Percentiles rank a stretch among this genome's conserved stretches.
phyloP scores from a whole-genome alignment of 2,329 filamentous ascomycete genomes.

The Alternaria arborescens region DNA sequence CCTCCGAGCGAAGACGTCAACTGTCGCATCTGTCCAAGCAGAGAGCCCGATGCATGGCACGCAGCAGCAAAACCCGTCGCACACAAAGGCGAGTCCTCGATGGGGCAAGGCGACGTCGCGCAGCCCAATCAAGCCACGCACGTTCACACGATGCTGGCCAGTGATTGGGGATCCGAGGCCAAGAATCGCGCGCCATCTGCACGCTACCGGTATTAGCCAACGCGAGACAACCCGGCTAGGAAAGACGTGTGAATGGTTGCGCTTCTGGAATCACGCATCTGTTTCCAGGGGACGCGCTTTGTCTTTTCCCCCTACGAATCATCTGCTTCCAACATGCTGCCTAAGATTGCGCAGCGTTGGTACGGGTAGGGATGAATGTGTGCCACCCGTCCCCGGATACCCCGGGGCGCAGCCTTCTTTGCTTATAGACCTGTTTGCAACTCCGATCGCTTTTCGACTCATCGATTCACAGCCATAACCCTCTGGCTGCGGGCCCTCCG shows the following conservation, averaged over 20 bases:
- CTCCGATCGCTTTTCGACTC: constrained; percentile 24
- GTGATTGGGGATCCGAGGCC: constrained; percentile 25
- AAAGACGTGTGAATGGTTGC: constrained; percentile 26
- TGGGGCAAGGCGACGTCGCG: constrained; percentile 8
- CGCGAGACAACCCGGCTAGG: constrained; percentile 23
- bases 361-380: constrained; percentile 12
- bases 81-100: constrained; percentile 4
- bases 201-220: constrained; percentile 15
- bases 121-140: constrained; percentile 30
- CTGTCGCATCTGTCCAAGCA: constrained; percentile 12
- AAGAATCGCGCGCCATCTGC: constrained; percentile 10
- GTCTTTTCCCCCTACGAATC: constrained; percentile 27
- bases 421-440: constrained; percentile 25
- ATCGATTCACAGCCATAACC: constrained; percentile 15
- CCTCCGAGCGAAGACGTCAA: constrained; percentile 16
- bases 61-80: constrained; percentile 15
- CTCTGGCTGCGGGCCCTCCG: constrained; percentile 26
- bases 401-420: constrained; percentile 18
- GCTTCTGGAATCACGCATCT: constrained; percentile 14
- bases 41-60: constrained; percentile 21
- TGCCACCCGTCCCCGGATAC: constrained; percentile 26
- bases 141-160: constrained; percentile 15
- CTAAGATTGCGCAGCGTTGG: constrained; percentile 19
- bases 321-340: constrained; percentile 13
- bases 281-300: constrained; percentile 9